A percentile compares a stretch with the other conserved stretches of the same genome.
These are phyloP conservation scores for Lachancea waltii DNA, from an alignment of 805 yeast species.

Conservation along the genomic window DNA sequence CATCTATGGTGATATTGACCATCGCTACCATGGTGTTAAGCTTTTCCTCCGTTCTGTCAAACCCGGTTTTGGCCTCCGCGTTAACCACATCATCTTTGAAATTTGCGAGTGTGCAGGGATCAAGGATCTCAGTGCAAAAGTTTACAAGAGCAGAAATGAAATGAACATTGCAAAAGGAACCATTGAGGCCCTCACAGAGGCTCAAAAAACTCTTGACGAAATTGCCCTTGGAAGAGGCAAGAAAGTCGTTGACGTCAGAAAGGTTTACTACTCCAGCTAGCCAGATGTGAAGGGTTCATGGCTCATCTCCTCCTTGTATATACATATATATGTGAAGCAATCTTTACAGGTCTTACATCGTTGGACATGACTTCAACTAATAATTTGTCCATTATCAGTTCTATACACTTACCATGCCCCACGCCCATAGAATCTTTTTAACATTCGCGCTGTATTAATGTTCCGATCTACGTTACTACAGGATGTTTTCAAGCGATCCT, in stretches of 20 bases:
- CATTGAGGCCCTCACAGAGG: constrained; percentile 66
- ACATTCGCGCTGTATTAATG: no score
- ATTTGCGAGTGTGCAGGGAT: constrained; percentile 91
- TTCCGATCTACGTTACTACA: background rate
- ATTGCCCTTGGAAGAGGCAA: constrained; percentile 90
- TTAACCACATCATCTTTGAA: constrained; percentile 83
- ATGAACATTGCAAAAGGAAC: constrained; percentile 92
- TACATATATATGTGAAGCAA: no score
- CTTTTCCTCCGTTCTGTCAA: constrained; percentile 80
- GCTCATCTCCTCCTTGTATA: no score
- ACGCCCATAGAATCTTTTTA: no score
- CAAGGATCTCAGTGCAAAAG: constrained; percentile 85
- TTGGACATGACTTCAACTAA: no score
- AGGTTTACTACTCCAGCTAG: constrained; percentile 66
- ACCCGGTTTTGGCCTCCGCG: constrained; percentile 89
- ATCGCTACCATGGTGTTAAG: constrained; percentile 82
- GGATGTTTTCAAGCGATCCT: constrained; percentile 1
- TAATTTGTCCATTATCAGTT: no score
- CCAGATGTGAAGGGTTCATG: no score
- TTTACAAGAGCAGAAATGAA: constrained; percentile 85
- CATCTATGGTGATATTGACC: constrained; percentile 72
- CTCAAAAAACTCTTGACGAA: constrained; percentile 78
- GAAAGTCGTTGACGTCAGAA: constrained; percentile 87
- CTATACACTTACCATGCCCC: no score
- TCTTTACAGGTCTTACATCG: no score